phyloP scores from a whole-genome alignment of 192 early-diverging fungal genomes.

The Linnemannia elongata region DNA sequence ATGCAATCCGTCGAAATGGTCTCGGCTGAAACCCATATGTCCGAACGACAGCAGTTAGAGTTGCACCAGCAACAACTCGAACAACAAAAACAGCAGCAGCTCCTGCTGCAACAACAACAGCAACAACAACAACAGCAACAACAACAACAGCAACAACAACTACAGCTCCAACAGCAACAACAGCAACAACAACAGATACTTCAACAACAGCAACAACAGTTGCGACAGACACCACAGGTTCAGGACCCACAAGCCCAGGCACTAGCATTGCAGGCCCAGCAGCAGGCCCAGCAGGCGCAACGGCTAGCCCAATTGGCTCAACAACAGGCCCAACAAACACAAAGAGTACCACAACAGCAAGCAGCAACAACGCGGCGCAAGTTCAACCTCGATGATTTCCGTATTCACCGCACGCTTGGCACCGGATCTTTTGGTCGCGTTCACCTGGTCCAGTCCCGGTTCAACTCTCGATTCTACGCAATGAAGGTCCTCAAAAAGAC shows the following conservation, averaged over 20 bases:
- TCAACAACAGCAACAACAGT: constrained; percentile 3
- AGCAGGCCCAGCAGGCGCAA: constrained; percentile 13
- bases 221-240: neutral
- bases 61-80: constrained; percentile 32
- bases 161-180: neutral
- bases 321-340: constrained; percentile 24
- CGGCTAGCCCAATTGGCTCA: constrained; percentile 25
- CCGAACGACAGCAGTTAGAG: constrained; percentile 40
- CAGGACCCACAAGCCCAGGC: constrained; percentile 15
- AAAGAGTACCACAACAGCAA: constrained; percentile 15
- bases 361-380: constrained; percentile 41
- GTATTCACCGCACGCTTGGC: constrained; percentile 88
- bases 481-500: constrained; percentile 96
- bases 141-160: constrained; percentile 12
- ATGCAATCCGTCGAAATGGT: constrained; percentile 55
- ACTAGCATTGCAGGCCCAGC: constrained; percentile 10
- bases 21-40: constrained; percentile 42
- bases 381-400: constrained; percentile 77
- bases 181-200: constrained; percentile 28
- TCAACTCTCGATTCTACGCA: constrained; percentile 86
- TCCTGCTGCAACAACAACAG: constrained; percentile 9
- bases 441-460: constrained; percentile 84
- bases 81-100: constrained; percentile 24
- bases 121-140: constrained; percentile 8
- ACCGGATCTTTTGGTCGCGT: constrained; percentile 97